Evolutionary conservation across 2,329 filamentous ascomycete species (phyloP).

Genomic region (Microdochium paspali): DNA sequence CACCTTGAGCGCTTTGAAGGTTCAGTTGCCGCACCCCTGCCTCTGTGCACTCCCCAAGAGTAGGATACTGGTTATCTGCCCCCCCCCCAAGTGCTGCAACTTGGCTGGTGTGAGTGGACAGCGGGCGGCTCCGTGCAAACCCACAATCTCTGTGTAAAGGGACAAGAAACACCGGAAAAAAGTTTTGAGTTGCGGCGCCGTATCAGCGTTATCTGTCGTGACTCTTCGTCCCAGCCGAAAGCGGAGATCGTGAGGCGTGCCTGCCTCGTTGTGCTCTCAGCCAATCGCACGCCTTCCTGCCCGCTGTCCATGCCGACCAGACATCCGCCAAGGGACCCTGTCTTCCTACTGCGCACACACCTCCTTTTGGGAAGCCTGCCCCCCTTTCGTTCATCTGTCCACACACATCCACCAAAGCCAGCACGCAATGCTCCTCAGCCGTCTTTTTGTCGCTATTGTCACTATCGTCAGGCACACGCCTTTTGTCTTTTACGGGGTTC

Average conservation of each 20-base stretch:
- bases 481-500: background rate
- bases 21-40: too few species aligned
- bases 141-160: too few species aligned
- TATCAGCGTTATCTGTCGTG: background rate
- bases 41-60: too few species aligned
- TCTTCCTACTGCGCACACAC: too few species aligned
- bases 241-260: background rate
- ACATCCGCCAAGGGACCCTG: too few species aligned
- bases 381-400: background rate
- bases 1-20: too few species aligned
- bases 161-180: background rate
- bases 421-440: background rate
- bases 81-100: too few species aligned
- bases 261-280: background rate
- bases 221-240: background rate
- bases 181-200: background rate
- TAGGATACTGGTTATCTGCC: too few species aligned
- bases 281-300: background rate
- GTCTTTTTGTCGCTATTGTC: too few species aligned
- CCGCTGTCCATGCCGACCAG: background rate
- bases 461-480: background rate
- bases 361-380: too few species aligned
- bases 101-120: too few species aligned
- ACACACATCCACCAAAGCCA: background rate
- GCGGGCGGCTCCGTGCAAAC: too few species aligned